phyloP scores from a whole-genome alignment of 371 early-diverging fungal genomes.

The Batrachochytrium dendrobatidis region DNA sequence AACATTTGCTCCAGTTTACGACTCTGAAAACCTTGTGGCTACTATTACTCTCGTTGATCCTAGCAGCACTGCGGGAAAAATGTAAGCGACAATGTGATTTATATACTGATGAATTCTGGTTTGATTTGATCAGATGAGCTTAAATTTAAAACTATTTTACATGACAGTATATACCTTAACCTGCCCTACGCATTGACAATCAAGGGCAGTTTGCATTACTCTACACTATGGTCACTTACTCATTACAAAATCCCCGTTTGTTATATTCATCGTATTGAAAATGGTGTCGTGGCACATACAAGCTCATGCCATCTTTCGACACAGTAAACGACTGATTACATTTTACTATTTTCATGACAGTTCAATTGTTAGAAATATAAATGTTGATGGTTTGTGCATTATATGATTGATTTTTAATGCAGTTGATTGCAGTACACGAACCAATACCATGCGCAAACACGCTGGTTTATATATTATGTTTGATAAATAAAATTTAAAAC shows the following conservation, averaged over 20 bases:
- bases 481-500: too few relatives aligned
- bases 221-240: background rate
- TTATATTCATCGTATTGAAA: background rate
- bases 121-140: too few relatives aligned
- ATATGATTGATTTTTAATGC: too few relatives aligned
- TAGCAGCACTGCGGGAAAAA: constrained; percentile 2
- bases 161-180: background rate
- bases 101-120: too few relatives aligned
- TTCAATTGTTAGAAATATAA: too few relatives aligned
- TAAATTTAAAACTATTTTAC: background rate
- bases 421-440: too few relatives aligned
- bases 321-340: background rate
- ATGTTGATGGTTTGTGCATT: too few relatives aligned
- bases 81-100: too few relatives aligned
- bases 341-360: background rate
- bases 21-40: background rate
- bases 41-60: background rate
- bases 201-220: background rate
- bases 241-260: background rate
- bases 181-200: background rate
- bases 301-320: background rate
- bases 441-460: too few relatives aligned
- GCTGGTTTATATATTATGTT: too few relatives aligned
- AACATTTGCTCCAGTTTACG: background rate
- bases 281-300: background rate